A percentile compares a stretch with the other conserved stretches of the same genome.
Conservation (phyloP, 139 green algal species). For the Chlorella sp. region DNA sequence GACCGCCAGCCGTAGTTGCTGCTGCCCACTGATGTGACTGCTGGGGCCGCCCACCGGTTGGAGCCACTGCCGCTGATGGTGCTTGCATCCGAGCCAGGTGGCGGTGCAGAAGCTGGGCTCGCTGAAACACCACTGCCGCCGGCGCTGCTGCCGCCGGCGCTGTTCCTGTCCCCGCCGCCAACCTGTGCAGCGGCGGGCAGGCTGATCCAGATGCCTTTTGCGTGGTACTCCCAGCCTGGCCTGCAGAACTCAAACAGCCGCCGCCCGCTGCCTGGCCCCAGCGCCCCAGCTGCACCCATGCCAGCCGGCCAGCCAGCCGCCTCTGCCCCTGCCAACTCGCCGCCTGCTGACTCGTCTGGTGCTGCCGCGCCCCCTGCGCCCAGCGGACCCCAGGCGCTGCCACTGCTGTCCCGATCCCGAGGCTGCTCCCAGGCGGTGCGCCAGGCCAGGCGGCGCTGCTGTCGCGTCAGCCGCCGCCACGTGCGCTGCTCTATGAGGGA, state of each 20-base stretch:
- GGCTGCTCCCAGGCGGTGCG: neutral
- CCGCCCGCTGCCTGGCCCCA: neutral
- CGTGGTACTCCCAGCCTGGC: constrained; percentile 51
- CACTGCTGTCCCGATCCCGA: neutral
- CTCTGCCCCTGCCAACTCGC: neutral
- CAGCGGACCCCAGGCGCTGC: neutral
- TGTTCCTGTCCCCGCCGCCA: neutral
- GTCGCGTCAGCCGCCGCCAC: constrained; percentile 23
- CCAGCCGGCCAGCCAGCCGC: neutral
- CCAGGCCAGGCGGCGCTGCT: neutral
- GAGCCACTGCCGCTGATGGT: neutral
- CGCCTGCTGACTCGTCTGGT: neutral
- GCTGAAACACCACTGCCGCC: neutral
- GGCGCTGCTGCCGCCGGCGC: neutral
- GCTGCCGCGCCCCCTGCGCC: neutral
- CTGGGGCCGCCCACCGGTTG: neutral
- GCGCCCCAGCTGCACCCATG: neutral
- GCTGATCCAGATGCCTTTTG: constrained; percentile 45
- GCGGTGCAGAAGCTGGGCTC: neutral
- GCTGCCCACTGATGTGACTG: constrained; percentile 46
- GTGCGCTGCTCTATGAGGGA: constrained; percentile 49
- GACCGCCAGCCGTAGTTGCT: constrained; percentile 58
- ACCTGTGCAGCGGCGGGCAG: neutral
- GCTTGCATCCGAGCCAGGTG: too few species aligned
- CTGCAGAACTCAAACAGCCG: constrained; percentile 42